phyloP scores from a whole-genome alignment of 2,329 filamentous ascomycete species.

The Aspergillus sp. region DNA sequence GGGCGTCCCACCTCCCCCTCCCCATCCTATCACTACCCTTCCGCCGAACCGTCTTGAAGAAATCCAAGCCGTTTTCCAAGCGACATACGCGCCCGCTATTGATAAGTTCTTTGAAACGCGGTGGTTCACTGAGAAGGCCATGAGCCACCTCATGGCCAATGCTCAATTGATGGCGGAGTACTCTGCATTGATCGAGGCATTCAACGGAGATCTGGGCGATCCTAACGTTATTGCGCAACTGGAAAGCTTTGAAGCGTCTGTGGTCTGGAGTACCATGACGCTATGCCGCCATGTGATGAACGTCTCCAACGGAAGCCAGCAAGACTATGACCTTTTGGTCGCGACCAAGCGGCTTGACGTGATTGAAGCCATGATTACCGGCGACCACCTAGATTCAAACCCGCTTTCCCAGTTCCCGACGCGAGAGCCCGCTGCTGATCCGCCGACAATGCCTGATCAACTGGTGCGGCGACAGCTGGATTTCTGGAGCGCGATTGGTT shows the following conservation, averaged over 20 bases:
- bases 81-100: constrained; percentile 75
- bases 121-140: constrained; percentile 72
- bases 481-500: constrained; percentile 81
- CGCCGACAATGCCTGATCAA: constrained; percentile 51
- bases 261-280: constrained; percentile 64
- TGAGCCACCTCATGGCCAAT: constrained; percentile 59
- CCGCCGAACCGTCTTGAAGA: constrained; percentile 61
- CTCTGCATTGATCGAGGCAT: constrained; percentile 63
- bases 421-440: constrained; percentile 42
- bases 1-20: constrained; percentile 61
- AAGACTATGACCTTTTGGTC: constrained; percentile 65
- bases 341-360: constrained; percentile 73
- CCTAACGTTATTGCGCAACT: constrained; percentile 42
- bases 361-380: constrained; percentile 76
- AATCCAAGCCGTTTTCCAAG: constrained; percentile 72
- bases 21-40: constrained; percentile 55
- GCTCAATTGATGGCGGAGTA: constrained; percentile 68
- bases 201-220: constrained; percentile 45
- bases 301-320: constrained; percentile 40
- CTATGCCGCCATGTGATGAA: constrained; percentile 53
- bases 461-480: constrained; percentile 68
- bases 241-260: constrained; percentile 61
- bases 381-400: constrained; percentile 64
- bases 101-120: constrained; percentile 78
- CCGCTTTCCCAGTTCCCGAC: constrained; percentile 52